phyloP scores from a whole-genome alignment of 2,329 filamentous ascomycete species.

The Plectosphaerella sp. region DNA sequence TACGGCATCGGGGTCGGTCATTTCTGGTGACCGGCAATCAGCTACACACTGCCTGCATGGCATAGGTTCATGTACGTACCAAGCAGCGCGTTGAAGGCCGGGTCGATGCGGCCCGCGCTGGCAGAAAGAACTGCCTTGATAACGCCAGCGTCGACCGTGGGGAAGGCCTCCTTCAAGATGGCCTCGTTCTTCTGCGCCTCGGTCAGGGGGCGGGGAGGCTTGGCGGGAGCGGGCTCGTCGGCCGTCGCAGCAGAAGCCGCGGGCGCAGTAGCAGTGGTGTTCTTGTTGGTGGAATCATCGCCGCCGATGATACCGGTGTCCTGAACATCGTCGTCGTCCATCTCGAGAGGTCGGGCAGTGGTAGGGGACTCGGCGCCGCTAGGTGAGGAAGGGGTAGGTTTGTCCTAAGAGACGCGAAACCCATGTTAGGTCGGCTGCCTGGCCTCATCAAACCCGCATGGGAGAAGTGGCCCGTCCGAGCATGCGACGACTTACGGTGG shows the following conservation, averaged over 20 bases:
- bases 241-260: slow-evolving; percentile 27
- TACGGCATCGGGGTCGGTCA: slow-evolving; percentile 73
- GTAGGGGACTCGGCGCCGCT: slow-evolving; percentile 59
- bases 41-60: neutral
- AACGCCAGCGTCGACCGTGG: slow-evolving; percentile 71
- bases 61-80: slow-evolving; percentile 43
- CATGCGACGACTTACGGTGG: slow-evolving; percentile 28
- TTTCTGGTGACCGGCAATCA: slow-evolving; percentile 42
- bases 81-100: slow-evolving; percentile 90
- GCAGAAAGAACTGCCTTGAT: slow-evolving; percentile 85
- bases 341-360: slow-evolving; percentile 59
- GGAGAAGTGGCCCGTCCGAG: neutral
- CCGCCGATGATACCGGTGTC: slow-evolving; percentile 49
- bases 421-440: slow-evolving; percentile 4
- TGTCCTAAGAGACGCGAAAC: slow-evolving; percentile 29
- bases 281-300: slow-evolving; percentile 25
- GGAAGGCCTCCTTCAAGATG: slow-evolving; percentile 92
- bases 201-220: slow-evolving; percentile 79
- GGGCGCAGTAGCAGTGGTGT: slow-evolving; percentile 16
- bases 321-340: slow-evolving; percentile 67
- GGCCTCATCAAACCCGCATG: slow-evolving; percentile 10
- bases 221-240: slow-evolving; percentile 57
- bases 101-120: slow-evolving; percentile 82
- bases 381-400: slow-evolving; percentile 27
- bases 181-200: slow-evolving; percentile 80